Percentiles rank a stretch among this genome's conserved stretches.
Evolutionary conservation across 2,329 filamentous ascomycete genomes (phyloP).

Genomic region (Elsinoe batatas): DNA sequence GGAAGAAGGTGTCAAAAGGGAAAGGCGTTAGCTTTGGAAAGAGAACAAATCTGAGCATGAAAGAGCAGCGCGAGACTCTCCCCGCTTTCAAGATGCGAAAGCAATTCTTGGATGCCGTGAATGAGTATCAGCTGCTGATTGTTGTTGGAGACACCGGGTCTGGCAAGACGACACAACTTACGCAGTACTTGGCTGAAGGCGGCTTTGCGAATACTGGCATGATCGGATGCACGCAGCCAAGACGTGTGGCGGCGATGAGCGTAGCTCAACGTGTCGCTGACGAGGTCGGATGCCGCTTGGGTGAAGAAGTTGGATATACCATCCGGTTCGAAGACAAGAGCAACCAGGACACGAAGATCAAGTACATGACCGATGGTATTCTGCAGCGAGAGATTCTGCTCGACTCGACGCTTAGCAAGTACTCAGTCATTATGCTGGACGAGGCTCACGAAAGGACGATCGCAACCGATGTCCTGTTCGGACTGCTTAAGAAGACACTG

Average conservation of each 20-base stretch:
- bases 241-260: slow-evolving; percentile 94
- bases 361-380: slow-evolving; percentile 99
- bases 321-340: slow-evolving; percentile 97
- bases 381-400: slow-evolving; percentile 88
- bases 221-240: slow-evolving; percentile 92
- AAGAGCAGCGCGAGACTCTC: slow-evolving; percentile 81
- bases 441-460: slow-evolving; percentile 97
- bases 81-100: slow-evolving; percentile 84
- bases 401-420: slow-evolving; percentile 78
- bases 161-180: slow-evolving; percentile 93
- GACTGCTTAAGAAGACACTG: slow-evolving; percentile 83
- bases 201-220: slow-evolving; percentile 81
- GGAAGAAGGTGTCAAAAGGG: slow-evolving; percentile 68
- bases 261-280: slow-evolving; percentile 94
- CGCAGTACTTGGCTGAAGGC: slow-evolving; percentile 87
- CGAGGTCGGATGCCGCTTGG: slow-evolving; percentile 84
- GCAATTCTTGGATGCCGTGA: slow-evolving; percentile 77
- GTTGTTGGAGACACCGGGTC: slow-evolving; percentile 96
- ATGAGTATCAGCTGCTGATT: slow-evolving; percentile 82
- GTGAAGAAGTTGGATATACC: slow-evolving; percentile 90
- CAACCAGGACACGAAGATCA: slow-evolving; percentile 78
- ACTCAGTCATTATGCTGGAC: slow-evolving; percentile 96
- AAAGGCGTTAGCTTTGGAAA: slow-evolving; percentile 76
- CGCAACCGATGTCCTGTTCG: slow-evolving; percentile 89
- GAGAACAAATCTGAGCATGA: slow-evolving; percentile 83